phyloP scores from a whole-genome alignment of 306 rosid genomes.

The Myrica gale region DNA sequence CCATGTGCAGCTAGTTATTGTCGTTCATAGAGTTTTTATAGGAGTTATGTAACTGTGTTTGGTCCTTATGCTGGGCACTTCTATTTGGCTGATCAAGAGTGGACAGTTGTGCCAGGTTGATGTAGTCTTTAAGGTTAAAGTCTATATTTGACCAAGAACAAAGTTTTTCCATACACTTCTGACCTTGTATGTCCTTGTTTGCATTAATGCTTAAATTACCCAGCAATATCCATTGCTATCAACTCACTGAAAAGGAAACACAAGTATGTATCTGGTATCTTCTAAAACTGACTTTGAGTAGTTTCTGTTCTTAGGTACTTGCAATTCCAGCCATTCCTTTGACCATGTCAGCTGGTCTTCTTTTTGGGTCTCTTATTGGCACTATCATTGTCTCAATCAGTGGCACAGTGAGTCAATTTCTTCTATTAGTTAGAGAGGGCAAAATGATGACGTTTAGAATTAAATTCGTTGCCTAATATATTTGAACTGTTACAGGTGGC shows the following conservation, averaged over 20 bases:
- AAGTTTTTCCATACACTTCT: background rate
- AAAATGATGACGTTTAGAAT: background rate
- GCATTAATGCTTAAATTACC: background rate
- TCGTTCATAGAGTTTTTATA: no score
- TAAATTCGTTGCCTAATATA: slow-evolving; percentile 20
- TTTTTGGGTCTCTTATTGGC: slow-evolving; percentile 80
- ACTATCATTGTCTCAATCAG: slow-evolving; percentile 88
- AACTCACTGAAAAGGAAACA: background rate
- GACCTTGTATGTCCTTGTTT: background rate
- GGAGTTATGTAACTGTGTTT: background rate
- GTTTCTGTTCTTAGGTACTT: slow-evolving; percentile 58
- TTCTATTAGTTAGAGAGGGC: background rate
- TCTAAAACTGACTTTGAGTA: slow-evolving; percentile 28
- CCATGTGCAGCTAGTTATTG: no score
- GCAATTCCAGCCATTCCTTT: slow-evolving; percentile 95
- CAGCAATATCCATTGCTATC: background rate
- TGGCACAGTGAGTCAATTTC: slow-evolving; percentile 67
- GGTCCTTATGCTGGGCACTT: background rate
- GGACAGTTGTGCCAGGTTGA: background rate
- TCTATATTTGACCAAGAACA: background rate
- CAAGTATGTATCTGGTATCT: background rate
- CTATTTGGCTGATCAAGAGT: background rate
- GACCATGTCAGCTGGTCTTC: slow-evolving; percentile 97
- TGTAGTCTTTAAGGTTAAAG: background rate
- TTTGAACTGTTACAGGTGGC: slow-evolving; percentile 65